Base-by-base conservation (phyloP, 805 yeast species). In the Nakazawaea pomicola region DNA sequence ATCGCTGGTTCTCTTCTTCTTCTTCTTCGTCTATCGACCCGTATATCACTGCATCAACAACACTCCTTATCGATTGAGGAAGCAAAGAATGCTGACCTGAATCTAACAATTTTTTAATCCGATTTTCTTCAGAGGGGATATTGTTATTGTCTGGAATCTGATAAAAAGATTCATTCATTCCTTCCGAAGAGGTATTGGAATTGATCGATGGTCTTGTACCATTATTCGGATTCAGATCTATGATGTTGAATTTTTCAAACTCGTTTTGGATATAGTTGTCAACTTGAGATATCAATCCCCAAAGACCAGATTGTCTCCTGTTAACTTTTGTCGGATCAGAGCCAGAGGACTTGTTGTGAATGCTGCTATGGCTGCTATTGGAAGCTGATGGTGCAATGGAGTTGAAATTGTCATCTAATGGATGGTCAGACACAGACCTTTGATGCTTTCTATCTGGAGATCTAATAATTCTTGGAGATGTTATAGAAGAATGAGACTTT, bases 31-130 rank as follows among this genome's bases (percentile, higher is more conserved):
- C 39, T 7, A 23, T 23, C 7, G 38, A 19, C 6, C 41, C 41
- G 27, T 42, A 37, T n/a, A 42, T 42, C 8, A 42, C 45, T 4
- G 41, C 38, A 33, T 42, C 45, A 12, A 42, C 45, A n/a, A 42
- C 45, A 20, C 33, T 31, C 17, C 31, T 37, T 2, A 42, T 9
- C 11, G 41, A 33, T 17, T 21, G 34, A 8, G 45, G 45, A 12
- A 42, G 21, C 25, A 25, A 8, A 15, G 33, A 21, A 17, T 21
- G 18, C 20, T 29, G 38, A 12, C 18, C 28, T n/a, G 40, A 29
- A 29, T 42, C 45, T 16, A 42, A 32, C 11, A 42, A 29, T 21
- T 33, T 42, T 32, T 42, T 42, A 14, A 42, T 42, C 28, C 27
- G 27, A 29, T 42, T 42, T 4, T 42, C 45, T 12, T 37, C 34